Conservation (phyloP, 2,329 filamentous ascomycete species). For the Sarocladium oryzae region DNA sequence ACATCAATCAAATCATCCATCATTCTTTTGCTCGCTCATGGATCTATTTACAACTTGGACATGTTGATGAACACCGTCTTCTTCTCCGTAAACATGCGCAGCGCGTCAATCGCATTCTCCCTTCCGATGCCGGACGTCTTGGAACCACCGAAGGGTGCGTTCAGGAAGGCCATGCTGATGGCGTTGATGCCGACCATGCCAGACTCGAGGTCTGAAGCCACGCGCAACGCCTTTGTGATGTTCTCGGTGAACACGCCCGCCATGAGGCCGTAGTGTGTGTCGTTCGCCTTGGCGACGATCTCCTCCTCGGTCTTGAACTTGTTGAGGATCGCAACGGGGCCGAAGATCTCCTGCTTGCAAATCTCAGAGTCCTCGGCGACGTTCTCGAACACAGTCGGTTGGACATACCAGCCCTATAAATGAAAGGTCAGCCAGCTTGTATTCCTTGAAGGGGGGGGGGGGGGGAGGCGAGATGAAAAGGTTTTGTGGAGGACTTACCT, state of each 20-base stretch:
- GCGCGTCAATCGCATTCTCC: conserved; percentile 40
- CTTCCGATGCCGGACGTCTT: conserved; percentile 44
- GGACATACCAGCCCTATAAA: conserved; percentile 32
- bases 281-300: conserved; percentile 47
- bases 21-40: not conserved
- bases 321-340: conserved; percentile 47
- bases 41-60: conserved; percentile 12
- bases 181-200: conserved; percentile 67
- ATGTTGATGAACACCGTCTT: conserved; percentile 44
- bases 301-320: conserved; percentile 52
- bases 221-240: conserved; percentile 53
- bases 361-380: conserved; percentile 37
- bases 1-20: not conserved
- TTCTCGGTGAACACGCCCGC: conserved; percentile 54
- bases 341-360: conserved; percentile 50
- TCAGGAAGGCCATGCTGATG: conserved; percentile 29
- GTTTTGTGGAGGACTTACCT: conserved; percentile 16
- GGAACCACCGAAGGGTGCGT: conserved; percentile 41
- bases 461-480: not conserved
- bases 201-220: conserved; percentile 50
- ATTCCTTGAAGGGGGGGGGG: not conserved
- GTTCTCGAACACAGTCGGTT: conserved; percentile 40
- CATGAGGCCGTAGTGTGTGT: conserved; percentile 40
- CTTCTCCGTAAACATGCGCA: conserved; percentile 41
- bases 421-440: no score